Percentiles rank a stretch among this genome's conserved stretches.
Evolutionary conservation across 2,329 filamentous ascomycete genomes (phyloP).

Genomic region (Calonectria ilicicola): DNA sequence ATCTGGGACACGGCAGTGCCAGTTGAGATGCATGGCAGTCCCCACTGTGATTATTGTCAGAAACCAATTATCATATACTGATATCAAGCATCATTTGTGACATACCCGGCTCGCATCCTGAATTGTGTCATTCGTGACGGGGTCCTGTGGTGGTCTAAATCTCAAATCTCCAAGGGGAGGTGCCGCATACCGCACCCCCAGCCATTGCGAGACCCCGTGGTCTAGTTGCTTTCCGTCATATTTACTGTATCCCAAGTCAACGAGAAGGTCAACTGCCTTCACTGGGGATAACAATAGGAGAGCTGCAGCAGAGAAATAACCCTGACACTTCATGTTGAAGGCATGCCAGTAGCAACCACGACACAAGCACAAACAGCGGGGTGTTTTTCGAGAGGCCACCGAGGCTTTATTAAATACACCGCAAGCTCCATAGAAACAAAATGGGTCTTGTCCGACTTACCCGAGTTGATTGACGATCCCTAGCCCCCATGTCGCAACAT

Average conservation of each 20-base stretch:
- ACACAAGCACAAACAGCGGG: neutral
- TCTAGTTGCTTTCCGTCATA: constrained; percentile 69
- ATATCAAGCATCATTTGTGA: neutral
- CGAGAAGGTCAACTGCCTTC: constrained; percentile 40
- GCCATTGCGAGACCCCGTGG: constrained; percentile 76
- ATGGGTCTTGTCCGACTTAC: neutral
- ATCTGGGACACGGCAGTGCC: constrained; percentile 28
- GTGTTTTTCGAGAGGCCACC: neutral
- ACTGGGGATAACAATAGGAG: constrained; percentile 22
- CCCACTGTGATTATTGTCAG: constrained; percentile 33
- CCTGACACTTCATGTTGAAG: constrained; percentile 5
- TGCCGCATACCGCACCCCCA: constrained; percentile 81
- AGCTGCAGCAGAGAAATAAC: neutral
- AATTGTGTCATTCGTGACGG: constrained; percentile 56
- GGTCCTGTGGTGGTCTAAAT: constrained; percentile 76
- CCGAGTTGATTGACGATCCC: neutral
- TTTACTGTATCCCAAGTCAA: constrained; percentile 75
- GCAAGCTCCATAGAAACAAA: neutral
- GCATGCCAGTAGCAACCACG: neutral
- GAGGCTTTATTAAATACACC: neutral
- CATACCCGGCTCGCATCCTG: constrained; percentile 67
- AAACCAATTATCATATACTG: rapidly evolving
- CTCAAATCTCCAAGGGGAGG: constrained; percentile 74
- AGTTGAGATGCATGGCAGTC: constrained; percentile 47
- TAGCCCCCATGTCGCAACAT: neutral